Base-by-base conservation (phyloP, 2,329 filamentous ascomycete species). In the Ophiostoma sp. region DNA sequence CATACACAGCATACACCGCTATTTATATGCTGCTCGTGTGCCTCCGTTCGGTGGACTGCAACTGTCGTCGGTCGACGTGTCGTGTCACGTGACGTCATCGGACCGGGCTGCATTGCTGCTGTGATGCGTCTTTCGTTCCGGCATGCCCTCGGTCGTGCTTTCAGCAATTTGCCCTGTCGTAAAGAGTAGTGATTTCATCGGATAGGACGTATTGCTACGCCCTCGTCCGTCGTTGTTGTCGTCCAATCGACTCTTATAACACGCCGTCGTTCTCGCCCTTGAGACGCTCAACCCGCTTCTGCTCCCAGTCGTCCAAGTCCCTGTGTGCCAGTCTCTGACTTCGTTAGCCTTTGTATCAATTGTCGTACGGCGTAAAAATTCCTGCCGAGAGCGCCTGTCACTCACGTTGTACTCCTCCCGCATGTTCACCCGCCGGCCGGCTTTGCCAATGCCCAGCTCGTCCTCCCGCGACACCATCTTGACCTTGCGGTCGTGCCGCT, bases 231-330 rank as follows among this genome's bases (percentile, higher is more conserved):
- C 11, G 17, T 25, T 9, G 19, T 15, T 70, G 68, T 15, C 25
- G 25, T 39, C 25, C 17, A 17, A 11, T 6, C 15, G 4, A 3
- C 42, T 31, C 92, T 77, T 74, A 77, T 33, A 97, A 81, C 69
- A 93, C 88, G 45, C 95, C 95, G 81, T 99, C 95, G 75, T 89
- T 92, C 82, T 99, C 97, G 77, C 96, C 96, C 25, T 93, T 91
- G 75, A 98, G 87, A 80, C 96, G 87, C 84, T 97, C 90, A 12
- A 98, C 94, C 71, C 97, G 90, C 83, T 96, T 97, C 83, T 98
- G 96, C 81, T 98, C 95, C 96, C 96, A 99, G 80, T 94, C 89
- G 79, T 99, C 95, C 75, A 98, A 84, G 80, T 98, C 96, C 82
- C 97, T 97, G 42, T 93, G 93, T 77, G 93, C 92, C 52, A 93